Conservation (phyloP, 139 green algal genomes). For the Chlorella sp. region DNA sequence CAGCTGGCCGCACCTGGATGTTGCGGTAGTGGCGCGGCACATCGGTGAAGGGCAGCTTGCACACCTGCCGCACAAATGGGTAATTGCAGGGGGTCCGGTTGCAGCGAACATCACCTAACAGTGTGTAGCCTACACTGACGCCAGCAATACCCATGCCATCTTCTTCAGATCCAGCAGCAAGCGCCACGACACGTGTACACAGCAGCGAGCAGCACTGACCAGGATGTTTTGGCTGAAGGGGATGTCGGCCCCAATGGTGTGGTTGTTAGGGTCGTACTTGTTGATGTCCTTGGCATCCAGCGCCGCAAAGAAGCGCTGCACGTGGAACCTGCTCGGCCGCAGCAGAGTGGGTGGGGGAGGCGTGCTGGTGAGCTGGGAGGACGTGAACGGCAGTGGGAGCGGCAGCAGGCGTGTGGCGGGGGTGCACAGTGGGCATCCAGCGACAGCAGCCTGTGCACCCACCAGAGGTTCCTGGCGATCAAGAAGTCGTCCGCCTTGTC, state of each 20-base stretch:
- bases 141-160: too few species aligned
- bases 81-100: too few species aligned
- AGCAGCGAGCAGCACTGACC: background rate
- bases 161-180: too few species aligned
- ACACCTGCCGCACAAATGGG: background rate
- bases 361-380: too few species aligned
- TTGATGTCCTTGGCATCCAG: background rate
- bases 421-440: background rate
- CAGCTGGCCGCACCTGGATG: background rate
- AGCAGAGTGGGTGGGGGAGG: too few species aligned
- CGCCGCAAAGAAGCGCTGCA: conserved; percentile 30
- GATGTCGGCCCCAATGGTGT: conserved; percentile 8
- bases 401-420: too few species aligned
- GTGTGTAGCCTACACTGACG: too few species aligned
- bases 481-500: conserved; percentile 11
- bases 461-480: conserved; percentile 29
- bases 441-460: background rate
- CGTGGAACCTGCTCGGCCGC: conserved; percentile 9
- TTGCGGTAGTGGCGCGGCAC: background rate
- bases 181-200: too few species aligned
- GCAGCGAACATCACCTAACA: too few species aligned
- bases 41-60: conserved; percentile 27
- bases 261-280: background rate
- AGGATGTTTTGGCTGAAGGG: conserved; percentile 33
- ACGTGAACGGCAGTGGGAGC: background rate